Percentiles rank a stretch among this genome's conserved stretches.
These are phyloP conservation scores for Aechmea fasciata DNA, from an alignment of 176 grass and related monocot species.

Conservation along the genomic window DNA sequence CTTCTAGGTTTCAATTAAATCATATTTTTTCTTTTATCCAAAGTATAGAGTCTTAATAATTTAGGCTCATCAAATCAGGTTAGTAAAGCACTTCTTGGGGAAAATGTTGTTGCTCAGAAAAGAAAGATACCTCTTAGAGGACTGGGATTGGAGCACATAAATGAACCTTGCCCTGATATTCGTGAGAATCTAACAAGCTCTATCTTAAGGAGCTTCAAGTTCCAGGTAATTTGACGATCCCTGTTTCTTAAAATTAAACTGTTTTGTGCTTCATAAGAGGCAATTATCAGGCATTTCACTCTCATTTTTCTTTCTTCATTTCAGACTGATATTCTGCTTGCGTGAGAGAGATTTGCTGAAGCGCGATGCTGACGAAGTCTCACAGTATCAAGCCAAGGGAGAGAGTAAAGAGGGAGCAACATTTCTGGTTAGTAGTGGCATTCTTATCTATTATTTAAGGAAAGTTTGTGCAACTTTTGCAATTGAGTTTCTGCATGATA, in stretches of 20 bases:
- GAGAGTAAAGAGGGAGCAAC: slow-evolving; percentile 67
- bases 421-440: slow-evolving; percentile 42
- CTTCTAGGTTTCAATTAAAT: not conserved
- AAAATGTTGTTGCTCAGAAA: slow-evolving; percentile 50
- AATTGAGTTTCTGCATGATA: too few relatives aligned
- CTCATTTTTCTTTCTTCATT: not conserved
- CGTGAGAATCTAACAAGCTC: slow-evolving; percentile 55
- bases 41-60: slow-evolving; percentile 6
- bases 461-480: too few relatives aligned
- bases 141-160: slow-evolving; percentile 84
- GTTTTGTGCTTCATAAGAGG: not conserved
- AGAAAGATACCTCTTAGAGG: slow-evolving; percentile 65
- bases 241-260: not conserved
- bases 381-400: too few relatives aligned
- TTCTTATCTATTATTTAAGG: too few relatives aligned
- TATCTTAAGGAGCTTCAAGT: slow-evolving; percentile 51
- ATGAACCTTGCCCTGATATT: slow-evolving; percentile 65
- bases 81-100: slow-evolving; percentile 90
- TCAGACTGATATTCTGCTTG: slow-evolving; percentile 77
- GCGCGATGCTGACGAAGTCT: slow-evolving; percentile 54
- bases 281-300: not conserved
- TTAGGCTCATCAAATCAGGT: slow-evolving; percentile 46
- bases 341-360: slow-evolving; percentile 80
- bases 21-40: not conserved
- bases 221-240: slow-evolving; percentile 63